phyloP scores from a whole-genome alignment of 371 early-diverging fungal species.

The Mortierella sp. region DNA sequence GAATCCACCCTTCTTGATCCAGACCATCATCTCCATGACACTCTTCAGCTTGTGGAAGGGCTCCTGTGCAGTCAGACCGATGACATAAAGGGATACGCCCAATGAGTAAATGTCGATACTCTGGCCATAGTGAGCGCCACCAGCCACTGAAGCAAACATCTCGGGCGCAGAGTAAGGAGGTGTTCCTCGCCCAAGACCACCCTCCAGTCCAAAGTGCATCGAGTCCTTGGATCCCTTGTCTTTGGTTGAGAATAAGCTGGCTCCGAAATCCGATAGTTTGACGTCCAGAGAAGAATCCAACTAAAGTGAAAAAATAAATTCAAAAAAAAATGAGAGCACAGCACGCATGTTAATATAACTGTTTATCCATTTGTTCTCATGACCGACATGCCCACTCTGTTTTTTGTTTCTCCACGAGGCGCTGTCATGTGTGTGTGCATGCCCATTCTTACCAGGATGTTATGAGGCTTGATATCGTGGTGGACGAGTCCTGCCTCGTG shows the following conservation, averaged over 20 bases:
- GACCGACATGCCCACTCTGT: neutral
- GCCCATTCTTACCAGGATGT: constrained; percentile 72
- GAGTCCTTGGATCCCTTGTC: neutral
- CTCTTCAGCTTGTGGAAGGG: constrained; percentile 72
- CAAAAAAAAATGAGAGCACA: constrained; percentile 16
- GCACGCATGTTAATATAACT: constrained; percentile 13
- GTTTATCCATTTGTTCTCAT: neutral
- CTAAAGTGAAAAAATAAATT: constrained; percentile 52
- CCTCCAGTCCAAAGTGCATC: constrained; percentile 59
- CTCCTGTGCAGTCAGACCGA: constrained; percentile 74
- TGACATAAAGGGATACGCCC: constrained; percentile 84
- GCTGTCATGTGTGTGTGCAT: neutral
- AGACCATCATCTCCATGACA: constrained; percentile 67
- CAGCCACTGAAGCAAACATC: constrained; percentile 57
- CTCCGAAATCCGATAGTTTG: constrained; percentile 62
- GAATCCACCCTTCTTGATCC: constrained; percentile 69
- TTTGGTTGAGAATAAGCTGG: constrained; percentile 37
- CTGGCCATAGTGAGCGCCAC: constrained; percentile 58
- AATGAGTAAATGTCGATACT: constrained; percentile 82
- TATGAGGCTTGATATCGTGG: constrained; percentile 92
- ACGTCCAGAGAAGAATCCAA: constrained; percentile 58
- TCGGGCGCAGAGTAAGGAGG: constrained; percentile 82
- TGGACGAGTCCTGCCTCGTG: constrained; percentile 81
- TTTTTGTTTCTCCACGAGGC: constrained; percentile 11
- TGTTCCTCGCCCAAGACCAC: constrained; percentile 78